Conservation (phyloP, 78 protist genomes). For the Speleostelium caveatum region DNA sequence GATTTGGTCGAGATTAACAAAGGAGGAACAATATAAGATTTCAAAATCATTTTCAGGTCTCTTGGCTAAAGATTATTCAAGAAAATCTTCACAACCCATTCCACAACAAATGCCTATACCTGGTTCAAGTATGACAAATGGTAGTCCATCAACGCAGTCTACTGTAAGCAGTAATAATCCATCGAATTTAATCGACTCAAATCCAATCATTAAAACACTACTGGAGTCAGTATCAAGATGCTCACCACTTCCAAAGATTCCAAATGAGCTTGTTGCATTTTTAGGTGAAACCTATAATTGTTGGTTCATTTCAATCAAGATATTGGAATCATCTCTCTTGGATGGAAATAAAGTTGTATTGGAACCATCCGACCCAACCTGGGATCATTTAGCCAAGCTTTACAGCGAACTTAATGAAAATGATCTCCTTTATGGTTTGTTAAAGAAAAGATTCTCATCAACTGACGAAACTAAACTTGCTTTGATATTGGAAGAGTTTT, state of each 20-base stretch:
- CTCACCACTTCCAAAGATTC: constrained; percentile 76
- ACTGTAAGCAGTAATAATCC: constrained; percentile 1
- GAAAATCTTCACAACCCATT: neutral
- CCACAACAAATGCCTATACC: neutral
- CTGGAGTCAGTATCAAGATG: constrained; percentile 78
- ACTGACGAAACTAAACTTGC: constrained; percentile 61
- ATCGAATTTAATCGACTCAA: constrained; percentile 20
- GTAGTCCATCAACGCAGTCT: neutral
- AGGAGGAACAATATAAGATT: constrained; percentile 61
- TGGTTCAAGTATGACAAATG: neutral
- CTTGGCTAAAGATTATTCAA: constrained; percentile 55
- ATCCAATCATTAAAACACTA: constrained; percentile 74
- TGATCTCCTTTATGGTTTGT: constrained; percentile 65
- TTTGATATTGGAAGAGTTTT: constrained; percentile 64
- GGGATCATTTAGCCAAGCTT: constrained; percentile 35
- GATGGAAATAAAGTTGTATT: neutral
- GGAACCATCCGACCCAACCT: constrained; percentile 37
- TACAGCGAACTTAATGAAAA: constrained; percentile 45
- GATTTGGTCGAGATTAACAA: constrained; percentile 25
- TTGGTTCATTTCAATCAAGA: constrained; percentile 74
- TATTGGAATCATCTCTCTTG: constrained; percentile 52
- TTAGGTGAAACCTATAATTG: constrained; percentile 79
- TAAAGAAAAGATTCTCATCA: constrained; percentile 18
- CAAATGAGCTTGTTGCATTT: constrained; percentile 63
- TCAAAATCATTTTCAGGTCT: constrained; percentile 41